Base-by-base conservation (phyloP, 148 eudicot genomes). In the Amaranthus cruentus region DNA sequence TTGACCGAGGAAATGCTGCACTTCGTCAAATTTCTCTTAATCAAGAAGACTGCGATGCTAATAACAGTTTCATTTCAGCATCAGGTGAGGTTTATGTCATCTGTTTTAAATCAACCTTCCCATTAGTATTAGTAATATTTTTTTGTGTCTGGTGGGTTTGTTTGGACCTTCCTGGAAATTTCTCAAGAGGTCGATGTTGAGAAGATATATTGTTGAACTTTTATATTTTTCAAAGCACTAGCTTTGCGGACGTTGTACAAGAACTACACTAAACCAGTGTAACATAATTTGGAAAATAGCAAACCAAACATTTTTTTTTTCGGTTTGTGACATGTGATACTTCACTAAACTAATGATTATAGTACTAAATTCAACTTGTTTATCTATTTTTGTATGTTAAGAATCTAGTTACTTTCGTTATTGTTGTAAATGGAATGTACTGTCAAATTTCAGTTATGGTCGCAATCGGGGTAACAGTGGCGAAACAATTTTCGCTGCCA, bases 1-100 rank as follows among this genome's bases (percentile, higher is more conserved):
- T 96, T 71, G 97, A 96, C 73, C 84, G 99, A 68, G 97, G 98
- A 70, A 91, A 93, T 83, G 97, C 98, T 66, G 98, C 98, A 70
- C 89, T 93, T 74, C 84, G 98, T 66, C 90, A 91, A 87, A 93
- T 93, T 38, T 82, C 97, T 64, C 90, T 93, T 55, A 83, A 82
- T 57, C 87, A 88, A 76, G 97, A 91, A 80, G 98, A 93, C 60
- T 93, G 99, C 74, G 88, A 85, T 77, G 83, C 78, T 65, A 75
- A 87, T 60, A 47, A 84, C 84, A 88, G 85, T 66, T 86, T 96
- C 56, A 77, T 96, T 78, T 83, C 96, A 55, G 50, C 76, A 53
- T 71, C 91, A 81, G 98, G 99, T 92, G 77, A 62, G 75, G 49
- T 50, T 62, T 56, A 28, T 15, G 53, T 69, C 47, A 66, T 72